Evolutionary conservation across 805 yeast species (phyloP).

Genomic region (Komagataella mondaviorum): DNA sequence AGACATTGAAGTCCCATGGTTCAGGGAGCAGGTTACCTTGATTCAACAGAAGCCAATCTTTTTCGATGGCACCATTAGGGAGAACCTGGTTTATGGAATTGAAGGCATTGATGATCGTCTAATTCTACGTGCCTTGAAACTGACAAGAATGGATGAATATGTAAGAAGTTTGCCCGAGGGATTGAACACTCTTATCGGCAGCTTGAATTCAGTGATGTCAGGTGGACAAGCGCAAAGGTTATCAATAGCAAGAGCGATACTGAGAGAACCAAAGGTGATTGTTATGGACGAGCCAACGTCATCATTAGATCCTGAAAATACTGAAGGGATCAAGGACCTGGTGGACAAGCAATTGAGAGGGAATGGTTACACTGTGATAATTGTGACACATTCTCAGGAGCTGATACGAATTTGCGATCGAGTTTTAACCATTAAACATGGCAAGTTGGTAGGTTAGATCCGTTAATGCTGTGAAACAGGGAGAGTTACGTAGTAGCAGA

Average conservation of each 20-base stretch:
- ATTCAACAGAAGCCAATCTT: conserved; percentile 69
- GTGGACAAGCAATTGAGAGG: conserved; percentile 21
- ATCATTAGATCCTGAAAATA: conserved; percentile 60
- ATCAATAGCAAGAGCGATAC: conserved; percentile 69
- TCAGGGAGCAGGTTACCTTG: conserved; percentile 44
- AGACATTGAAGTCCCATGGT: conserved; percentile 26
- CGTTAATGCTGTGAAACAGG: too few relatives aligned
- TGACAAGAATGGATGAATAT: conserved; percentile 40
- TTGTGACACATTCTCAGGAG: conserved; percentile 30
- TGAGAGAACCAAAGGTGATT: conserved; percentile 50
- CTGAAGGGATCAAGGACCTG: conserved; percentile 33
- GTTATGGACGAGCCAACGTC: conserved; percentile 87
- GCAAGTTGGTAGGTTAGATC: not conserved
- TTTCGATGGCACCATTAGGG: conserved; percentile 60
- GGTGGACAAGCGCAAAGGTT: conserved; percentile 89
- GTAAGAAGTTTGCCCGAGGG: conserved; percentile 42
- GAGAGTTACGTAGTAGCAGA: too few relatives aligned
- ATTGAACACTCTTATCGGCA: conserved; percentile 45
- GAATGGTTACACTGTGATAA: conserved; percentile 29
- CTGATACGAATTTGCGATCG: conserved; percentile 18
- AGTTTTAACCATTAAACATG: not conserved
- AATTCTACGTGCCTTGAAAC: conserved; percentile 24
- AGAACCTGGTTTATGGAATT: conserved; percentile 57
- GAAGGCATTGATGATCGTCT: conserved; percentile 4
- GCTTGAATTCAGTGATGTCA: conserved; percentile 33